These are phyloP conservation scores for Epichloe gansuensis DNA, from an alignment of 2,329 filamentous ascomycete genomes.

Conservation along the genomic window DNA sequence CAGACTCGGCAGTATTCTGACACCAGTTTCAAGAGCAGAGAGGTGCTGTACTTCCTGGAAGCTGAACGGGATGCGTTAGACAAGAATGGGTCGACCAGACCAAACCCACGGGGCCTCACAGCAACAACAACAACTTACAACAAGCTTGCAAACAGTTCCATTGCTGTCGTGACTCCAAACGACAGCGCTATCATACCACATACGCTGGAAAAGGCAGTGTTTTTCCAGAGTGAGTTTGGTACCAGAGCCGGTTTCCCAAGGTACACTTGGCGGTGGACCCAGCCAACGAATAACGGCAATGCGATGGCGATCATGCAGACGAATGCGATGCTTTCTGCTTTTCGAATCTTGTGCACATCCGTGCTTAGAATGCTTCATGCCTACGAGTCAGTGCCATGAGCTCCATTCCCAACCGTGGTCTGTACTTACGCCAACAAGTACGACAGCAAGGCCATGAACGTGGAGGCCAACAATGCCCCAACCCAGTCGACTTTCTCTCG, in stretches of 20 bases:
- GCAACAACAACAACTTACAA: constrained; percentile 27
- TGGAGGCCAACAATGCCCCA: constrained; percentile 34
- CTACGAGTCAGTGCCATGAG: not conserved
- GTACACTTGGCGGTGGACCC: constrained; percentile 38
- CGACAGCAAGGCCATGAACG: constrained; percentile 34
- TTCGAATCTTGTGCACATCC: constrained; percentile 27
- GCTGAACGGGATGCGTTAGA: constrained; percentile 15
- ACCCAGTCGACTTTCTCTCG: constrained; percentile 40
- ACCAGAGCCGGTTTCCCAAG: constrained; percentile 40
- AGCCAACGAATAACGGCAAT: constrained; percentile 38
- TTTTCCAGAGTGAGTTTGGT: constrained; percentile 51
- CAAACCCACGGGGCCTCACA: not conserved
- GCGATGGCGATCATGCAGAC: constrained; percentile 30
- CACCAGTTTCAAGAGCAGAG: constrained; percentile 31
- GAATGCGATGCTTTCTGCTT: constrained; percentile 31
- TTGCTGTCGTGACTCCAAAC: constrained; percentile 31
- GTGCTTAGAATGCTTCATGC: constrained; percentile 22
- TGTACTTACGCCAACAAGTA: constrained; percentile 40
- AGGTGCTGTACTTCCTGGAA: constrained; percentile 38
- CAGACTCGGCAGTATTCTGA: constrained; percentile 33
- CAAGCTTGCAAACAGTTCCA: constrained; percentile 35
- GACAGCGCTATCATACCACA: constrained; percentile 38
- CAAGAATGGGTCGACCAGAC: not conserved
- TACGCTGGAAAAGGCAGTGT: constrained; percentile 39
- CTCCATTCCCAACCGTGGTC: not conserved